These are phyloP conservation scores for Gynostemma pentaphyllum DNA, from an alignment of 306 rosid genomes.

Conservation along the genomic window DNA sequence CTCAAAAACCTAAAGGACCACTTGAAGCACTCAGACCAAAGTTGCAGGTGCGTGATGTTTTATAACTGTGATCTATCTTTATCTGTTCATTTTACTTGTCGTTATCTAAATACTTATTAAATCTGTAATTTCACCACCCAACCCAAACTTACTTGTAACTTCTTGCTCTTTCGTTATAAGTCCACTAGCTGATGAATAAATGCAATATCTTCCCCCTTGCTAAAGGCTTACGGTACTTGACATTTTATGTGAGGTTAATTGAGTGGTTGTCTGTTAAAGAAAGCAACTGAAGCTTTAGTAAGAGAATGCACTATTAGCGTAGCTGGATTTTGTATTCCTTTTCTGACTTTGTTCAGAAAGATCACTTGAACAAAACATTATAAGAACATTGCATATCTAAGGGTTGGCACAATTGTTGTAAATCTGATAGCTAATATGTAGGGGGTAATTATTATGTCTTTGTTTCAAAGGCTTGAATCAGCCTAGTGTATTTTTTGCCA, in stretches of 20 bases:
- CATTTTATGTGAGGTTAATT: neutral
- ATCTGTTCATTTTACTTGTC: neutral
- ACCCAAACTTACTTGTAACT: no score
- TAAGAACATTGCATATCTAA: no score
- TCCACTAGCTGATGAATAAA: neutral
- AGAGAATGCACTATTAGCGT: neutral
- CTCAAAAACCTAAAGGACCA: slow-evolving; percentile 92
- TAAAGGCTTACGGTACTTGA: neutral
- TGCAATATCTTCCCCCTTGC: neutral
- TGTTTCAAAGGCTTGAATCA: neutral
- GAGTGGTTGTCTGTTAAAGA: neutral
- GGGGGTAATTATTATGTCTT: slow-evolving; percentile 2
- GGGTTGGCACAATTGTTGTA: neutral
- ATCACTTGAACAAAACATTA: neutral
- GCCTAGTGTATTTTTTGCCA: neutral
- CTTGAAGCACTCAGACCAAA: slow-evolving; percentile 97
- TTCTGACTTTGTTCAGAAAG: neutral
- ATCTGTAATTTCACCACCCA: no score
- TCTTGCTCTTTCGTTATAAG: neutral
- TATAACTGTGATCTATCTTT: neutral
- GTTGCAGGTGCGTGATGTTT: slow-evolving; percentile 58
- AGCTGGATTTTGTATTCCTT: neutral
- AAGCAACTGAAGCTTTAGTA: neutral
- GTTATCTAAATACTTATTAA: neutral
- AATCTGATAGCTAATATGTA: neutral